Evolutionary conservation across 1,284 basidiomycete species (phyloP).

Genomic region (Porphyrellus sp.): DNA sequence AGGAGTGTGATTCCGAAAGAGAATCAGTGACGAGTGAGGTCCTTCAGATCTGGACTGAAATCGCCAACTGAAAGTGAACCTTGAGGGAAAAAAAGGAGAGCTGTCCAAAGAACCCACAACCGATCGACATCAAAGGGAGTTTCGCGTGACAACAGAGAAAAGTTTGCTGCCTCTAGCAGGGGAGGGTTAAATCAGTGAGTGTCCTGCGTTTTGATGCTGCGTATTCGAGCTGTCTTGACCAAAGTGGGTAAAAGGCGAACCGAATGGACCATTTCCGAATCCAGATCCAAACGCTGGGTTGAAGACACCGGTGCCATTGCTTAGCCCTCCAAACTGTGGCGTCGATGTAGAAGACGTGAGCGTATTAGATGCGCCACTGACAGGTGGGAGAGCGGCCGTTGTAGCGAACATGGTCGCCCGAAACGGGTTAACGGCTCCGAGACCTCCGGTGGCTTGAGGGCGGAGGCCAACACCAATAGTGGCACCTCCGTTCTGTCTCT

Average conservation of each 20-base stretch:
- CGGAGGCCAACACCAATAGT: conserved; percentile 60
- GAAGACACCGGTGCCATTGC: conserved; percentile 4
- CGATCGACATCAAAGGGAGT: background rate
- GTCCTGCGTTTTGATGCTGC: conserved; percentile 36
- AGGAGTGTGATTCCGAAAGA: conserved; percentile 3
- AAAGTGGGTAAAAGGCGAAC: conserved; percentile 12
- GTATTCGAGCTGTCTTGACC: conserved; percentile 27
- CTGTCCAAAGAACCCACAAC: conserved; percentile 5
- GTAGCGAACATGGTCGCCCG: conserved; percentile 56
- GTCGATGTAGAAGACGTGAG: conserved; percentile 25
- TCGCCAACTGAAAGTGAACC: conserved; percentile 3
- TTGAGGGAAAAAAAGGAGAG: background rate
- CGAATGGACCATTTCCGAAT: conserved; percentile 16
- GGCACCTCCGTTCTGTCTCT: conserved; percentile 35
- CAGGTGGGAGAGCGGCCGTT: conserved; percentile 13
- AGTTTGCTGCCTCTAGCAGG: background rate
- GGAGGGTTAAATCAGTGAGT: conserved; percentile 39
- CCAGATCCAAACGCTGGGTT: conserved; percentile 15
- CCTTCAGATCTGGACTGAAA: conserved; percentile 10
- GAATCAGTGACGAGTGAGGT: conserved; percentile 4
- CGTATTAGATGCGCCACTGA: conserved; percentile 1
- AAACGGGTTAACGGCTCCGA: conserved; percentile 70
- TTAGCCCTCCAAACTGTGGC: conserved; percentile 25
- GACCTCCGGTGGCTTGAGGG: conserved; percentile 65
- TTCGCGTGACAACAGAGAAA: background rate